A percentile compares a stretch with the other conserved stretches of the same genome.
Conservation (phyloP, 2,329 filamentous ascomycete genomes). For the Diaporthe caulivora region DNA sequence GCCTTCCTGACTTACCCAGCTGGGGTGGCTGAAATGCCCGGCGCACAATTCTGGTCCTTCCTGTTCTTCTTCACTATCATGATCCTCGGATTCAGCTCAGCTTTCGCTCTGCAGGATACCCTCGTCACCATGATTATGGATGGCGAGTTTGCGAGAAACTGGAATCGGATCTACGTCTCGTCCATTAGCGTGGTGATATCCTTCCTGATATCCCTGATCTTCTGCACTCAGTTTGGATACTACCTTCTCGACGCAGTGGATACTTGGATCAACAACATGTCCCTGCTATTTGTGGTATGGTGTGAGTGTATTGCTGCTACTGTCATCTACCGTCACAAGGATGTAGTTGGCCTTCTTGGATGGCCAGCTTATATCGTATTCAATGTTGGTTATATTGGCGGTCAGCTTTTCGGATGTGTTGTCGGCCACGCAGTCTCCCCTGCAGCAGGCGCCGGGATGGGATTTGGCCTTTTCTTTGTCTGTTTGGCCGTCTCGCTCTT, state of each 20-base stretch:
- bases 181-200: conserved; percentile 1
- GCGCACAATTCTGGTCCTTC: background rate
- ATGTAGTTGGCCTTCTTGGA: conserved; percentile 4
- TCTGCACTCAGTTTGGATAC: conserved; percentile 1
- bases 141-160: background rate
- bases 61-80: conserved; percentile 17
- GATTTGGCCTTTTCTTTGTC: background rate
- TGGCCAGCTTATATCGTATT: conserved; percentile 4
- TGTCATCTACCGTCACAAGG: conserved; percentile 6
- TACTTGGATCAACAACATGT: conserved; percentile 17
- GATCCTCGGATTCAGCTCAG: background rate
- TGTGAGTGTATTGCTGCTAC: conserved; percentile 15
- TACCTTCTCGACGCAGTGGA: conserved; percentile 6
- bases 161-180: background rate
- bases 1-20: background rate
- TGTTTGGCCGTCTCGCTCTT: background rate
- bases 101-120: conserved; percentile 4
- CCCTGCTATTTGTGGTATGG: background rate
- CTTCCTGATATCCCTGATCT: background rate
- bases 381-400: conserved; percentile 1
- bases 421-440: background rate
- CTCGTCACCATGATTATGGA: conserved; percentile 14
- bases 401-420: background rate
- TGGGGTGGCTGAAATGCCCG: background rate
- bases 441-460: background rate